phyloP scores from a whole-genome alignment of 2,329 filamentous ascomycete species.

The Sarocladium kiliense region DNA sequence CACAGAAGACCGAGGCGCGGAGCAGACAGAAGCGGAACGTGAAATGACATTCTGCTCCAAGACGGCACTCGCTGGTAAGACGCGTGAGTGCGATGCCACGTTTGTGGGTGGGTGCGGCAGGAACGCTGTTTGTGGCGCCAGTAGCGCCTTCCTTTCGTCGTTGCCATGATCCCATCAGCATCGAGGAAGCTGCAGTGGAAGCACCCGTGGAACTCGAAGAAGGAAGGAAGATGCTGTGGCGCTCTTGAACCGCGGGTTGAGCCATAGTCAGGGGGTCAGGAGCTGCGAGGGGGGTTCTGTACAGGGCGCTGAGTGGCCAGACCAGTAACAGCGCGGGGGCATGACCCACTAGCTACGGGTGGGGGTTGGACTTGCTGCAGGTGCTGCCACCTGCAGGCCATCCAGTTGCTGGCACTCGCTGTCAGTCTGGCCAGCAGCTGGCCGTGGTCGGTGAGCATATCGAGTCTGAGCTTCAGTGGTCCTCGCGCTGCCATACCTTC shows the following conservation, averaged over 20 bases:
- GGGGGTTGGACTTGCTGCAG: not conserved
- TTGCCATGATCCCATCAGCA: not conserved
- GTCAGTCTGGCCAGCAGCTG: not conserved
- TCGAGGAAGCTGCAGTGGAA: not conserved
- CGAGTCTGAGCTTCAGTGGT: no score
- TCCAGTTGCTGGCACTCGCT: not conserved
- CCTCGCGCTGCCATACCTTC: no score
- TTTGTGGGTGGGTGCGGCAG: not conserved
- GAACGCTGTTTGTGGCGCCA: not conserved
- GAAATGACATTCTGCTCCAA: no score
- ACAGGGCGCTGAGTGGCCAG: not conserved
- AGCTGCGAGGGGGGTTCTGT: not conserved
- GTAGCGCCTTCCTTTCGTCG: not conserved
- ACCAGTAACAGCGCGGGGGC: not conserved
- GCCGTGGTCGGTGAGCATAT: not conserved
- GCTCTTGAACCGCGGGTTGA: conserved; percentile 2
- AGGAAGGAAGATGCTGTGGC: not conserved
- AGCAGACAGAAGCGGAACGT: no score
- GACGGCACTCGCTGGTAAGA: no score
- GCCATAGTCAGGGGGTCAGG: not conserved
- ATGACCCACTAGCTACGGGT: not conserved
- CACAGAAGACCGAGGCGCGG: no score
- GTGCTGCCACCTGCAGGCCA: conserved; percentile 1
- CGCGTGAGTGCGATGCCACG: no score
- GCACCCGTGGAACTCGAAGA: not conserved